Base-by-base conservation (phyloP, 768 basidiomycete genomes). In the Wakefieldia striispora region DNA sequence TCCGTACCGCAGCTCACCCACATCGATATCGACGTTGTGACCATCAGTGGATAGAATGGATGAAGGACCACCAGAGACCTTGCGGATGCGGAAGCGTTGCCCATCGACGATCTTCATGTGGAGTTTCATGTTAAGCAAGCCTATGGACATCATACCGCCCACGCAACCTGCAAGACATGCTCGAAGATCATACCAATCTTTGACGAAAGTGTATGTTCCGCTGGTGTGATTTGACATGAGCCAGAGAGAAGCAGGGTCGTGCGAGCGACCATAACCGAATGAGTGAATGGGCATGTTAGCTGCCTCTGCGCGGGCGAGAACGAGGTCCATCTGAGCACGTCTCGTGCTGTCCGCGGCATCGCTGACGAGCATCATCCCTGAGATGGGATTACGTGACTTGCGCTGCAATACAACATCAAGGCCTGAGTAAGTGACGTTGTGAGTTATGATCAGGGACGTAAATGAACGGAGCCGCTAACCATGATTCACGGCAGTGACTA, bases 191-290 rank as follows among this genome's bases (percentile, higher is more conserved):
- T 97, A 95, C 89, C 95, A 97, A 64, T 97, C 95, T 70, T 90
- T 91, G 53, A 97, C 93, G 60, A 97, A 99, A 4, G 95, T 97
- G 72, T 98, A 98, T 24, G 94, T 97, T 21, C 97, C 97, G 55
- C 83, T 83, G 3, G 97, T 97, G 67, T 98, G 94, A 68, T 97
- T 98, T 10, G 95, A 97, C 80, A 99, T 95, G 40, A 98, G 83
- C 97, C 97, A 98, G 29, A 99, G 80, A 7, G 94, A 95, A 13
- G 92, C 92, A 16, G 97, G 97, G 67, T 98, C 97, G 64, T 98
- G 97, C 14, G 92, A 90, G 51, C 91, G 89, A 23, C 95, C 95
- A 62, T 95, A 99, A 44, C 97, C 97, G 57, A 99, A 88, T 3
- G 95, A 89, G 67, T 99, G 95, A 47, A 99, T 97, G 4, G 97